phyloP scores from a whole-genome alignment of 2,329 filamentous ascomycete species.

The Penicillium expansum region DNA sequence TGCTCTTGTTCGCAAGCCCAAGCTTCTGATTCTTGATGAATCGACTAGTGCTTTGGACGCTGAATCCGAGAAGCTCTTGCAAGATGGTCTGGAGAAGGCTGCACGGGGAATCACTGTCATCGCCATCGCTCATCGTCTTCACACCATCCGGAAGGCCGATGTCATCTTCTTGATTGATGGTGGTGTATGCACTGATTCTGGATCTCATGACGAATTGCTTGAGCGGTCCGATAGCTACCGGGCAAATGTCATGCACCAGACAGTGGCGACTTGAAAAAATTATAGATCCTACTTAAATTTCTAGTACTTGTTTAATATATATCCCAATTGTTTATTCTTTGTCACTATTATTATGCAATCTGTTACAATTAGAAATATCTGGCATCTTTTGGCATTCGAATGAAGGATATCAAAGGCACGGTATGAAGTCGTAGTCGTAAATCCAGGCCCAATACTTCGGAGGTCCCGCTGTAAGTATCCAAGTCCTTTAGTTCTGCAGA shows the following conservation, averaged over 20 bases:
- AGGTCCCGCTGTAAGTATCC: too few relatives aligned
- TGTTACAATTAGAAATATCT: neutral
- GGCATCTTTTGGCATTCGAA: neutral
- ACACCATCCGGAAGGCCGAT: conserved; percentile 65
- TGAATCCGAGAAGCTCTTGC: conserved; percentile 51
- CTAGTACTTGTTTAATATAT: conserved; percentile 2
- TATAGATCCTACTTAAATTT: conserved; percentile 1
- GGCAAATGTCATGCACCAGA: conserved; percentile 40
- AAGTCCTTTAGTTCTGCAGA: neutral
- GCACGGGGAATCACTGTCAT: conserved; percentile 39
- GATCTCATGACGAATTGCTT: conserved; percentile 62
- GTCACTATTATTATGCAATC: neutral
- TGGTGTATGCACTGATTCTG: conserved; percentile 61
- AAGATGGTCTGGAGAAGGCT: conserved; percentile 38
- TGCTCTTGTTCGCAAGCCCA: conserved; percentile 55
- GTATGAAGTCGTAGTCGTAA: too few relatives aligned
- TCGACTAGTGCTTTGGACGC: conserved; percentile 59
- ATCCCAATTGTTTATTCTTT: neutral
- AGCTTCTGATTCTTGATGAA: conserved; percentile 60
- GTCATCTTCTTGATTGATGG: conserved; percentile 74
- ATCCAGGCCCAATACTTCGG: too few relatives aligned
- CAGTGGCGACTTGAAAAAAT: conserved; percentile 26
- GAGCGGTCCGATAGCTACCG: conserved; percentile 41
- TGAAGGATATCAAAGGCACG: neutral
- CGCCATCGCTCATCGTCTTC: conserved; percentile 43